These are phyloP conservation scores for Kuraishia molischiana DNA, from an alignment of 805 yeast species.

Conservation along the genomic window DNA sequence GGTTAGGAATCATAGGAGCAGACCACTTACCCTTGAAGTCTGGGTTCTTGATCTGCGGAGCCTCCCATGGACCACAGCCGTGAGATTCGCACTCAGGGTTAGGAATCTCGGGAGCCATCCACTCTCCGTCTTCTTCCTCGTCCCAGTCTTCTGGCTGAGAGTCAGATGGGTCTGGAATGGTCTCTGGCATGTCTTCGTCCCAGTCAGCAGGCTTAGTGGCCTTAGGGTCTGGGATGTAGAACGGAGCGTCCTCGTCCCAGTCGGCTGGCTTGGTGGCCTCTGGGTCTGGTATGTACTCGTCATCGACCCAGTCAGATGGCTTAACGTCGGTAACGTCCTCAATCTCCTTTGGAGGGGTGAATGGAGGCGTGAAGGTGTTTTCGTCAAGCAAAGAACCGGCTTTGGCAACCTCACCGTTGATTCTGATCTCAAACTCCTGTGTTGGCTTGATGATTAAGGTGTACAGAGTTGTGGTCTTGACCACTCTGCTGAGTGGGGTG, in stretches of 20 bases:
- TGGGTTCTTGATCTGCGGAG: slow-evolving; percentile 60
- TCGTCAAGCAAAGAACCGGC: slow-evolving; percentile 60
- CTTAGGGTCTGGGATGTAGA: slow-evolving; percentile 54
- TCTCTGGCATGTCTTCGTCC: slow-evolving; percentile 55
- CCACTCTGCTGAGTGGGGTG: slow-evolving; percentile 60
- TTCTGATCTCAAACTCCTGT: slow-evolving; percentile 68
- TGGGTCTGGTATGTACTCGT: slow-evolving; percentile 59
- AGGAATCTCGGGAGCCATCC: slow-evolving; percentile 59
- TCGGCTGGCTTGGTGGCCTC: slow-evolving; percentile 62
- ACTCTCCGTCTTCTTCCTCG: slow-evolving; percentile 82
- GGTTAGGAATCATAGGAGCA: slow-evolving; percentile 61
- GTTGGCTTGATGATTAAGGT: slow-evolving; percentile 62
- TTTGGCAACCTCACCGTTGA: slow-evolving; percentile 65
- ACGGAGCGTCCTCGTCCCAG: slow-evolving; percentile 72
- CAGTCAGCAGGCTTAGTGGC: slow-evolving; percentile 69
- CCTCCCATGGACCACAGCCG: slow-evolving; percentile 80
- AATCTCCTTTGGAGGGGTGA: slow-evolving; percentile 58
- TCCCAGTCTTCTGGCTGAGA: slow-evolving; percentile 74
- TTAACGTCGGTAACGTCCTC: slow-evolving; percentile 46
- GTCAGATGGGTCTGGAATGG: slow-evolving; percentile 60
- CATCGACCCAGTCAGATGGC: slow-evolving; percentile 82
- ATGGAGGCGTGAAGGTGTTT: slow-evolving; percentile 48
- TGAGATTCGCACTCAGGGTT: slow-evolving; percentile 65
- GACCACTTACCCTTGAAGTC: slow-evolving; percentile 72
- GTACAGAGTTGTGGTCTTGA: slow-evolving; percentile 55